Percentiles rank a stretch among this genome's conserved stretches.
Evolutionary conservation across 129 eudicot genomes (phyloP).

Genomic region (Arctium lappa): DNA sequence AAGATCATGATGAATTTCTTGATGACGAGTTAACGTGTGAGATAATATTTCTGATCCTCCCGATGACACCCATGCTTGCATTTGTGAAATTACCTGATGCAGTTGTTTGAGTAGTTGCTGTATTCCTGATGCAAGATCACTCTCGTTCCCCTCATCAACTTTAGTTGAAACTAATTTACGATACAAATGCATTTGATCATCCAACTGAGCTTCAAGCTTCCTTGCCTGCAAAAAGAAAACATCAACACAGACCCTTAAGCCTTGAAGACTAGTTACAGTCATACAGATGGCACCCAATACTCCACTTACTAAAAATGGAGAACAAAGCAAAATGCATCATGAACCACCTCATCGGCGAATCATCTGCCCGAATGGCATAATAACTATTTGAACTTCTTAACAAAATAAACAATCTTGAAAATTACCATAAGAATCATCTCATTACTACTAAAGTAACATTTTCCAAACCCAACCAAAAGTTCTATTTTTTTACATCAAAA

Average conservation of each 20-base stretch:
- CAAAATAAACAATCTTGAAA: not conserved
- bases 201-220: slow-evolving; percentile 96
- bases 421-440: not conserved
- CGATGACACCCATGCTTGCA: slow-evolving; percentile 96
- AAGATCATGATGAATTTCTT: slow-evolving; percentile 95
- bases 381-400: not conserved
- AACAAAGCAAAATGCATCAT: not conserved
- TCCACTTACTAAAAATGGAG: not conserved
- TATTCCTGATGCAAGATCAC: slow-evolving; percentile 70
- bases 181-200: slow-evolving; percentile 92
- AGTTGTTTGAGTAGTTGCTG: slow-evolving; percentile 79
- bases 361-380: not conserved
- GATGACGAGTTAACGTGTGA: slow-evolving; percentile 97
- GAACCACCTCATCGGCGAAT: not conserved
- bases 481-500: not conserved
- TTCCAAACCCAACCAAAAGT: not conserved
- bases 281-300: not conserved
- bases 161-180: slow-evolving; percentile 72
- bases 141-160: slow-evolving; percentile 52
- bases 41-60: slow-evolving; percentile 98
- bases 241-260: not conserved
- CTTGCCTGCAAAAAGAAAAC: slow-evolving; percentile 53
- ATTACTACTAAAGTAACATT: not conserved
- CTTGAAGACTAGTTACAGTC: not conserved
- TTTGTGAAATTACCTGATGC: slow-evolving; percentile 74